Conservation (phyloP, 139 green algal genomes). For the Gonium pectorale region DNA sequence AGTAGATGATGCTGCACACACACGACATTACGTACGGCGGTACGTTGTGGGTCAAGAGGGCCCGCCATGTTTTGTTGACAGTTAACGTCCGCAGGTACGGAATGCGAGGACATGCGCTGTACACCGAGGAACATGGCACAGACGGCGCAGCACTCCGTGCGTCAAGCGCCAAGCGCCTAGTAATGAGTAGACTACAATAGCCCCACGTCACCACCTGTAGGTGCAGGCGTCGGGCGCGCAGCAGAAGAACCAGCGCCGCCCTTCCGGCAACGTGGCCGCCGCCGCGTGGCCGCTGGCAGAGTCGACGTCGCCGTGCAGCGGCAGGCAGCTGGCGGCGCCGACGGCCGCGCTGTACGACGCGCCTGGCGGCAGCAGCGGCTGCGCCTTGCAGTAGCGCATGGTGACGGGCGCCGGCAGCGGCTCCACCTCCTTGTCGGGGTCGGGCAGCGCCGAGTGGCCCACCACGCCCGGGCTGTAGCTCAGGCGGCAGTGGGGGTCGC, state of each 20-base stretch:
- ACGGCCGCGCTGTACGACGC: background rate
- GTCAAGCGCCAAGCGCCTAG: too few relatives aligned
- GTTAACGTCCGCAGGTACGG: too few relatives aligned
- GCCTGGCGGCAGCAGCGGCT: conserved; percentile 16
- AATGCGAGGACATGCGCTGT: too few relatives aligned
- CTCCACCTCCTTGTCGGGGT: conserved; percentile 4
- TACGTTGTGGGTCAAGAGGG: too few relatives aligned
- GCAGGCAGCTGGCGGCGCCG: conserved; percentile 5
- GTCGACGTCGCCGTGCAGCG: conserved; percentile 30
- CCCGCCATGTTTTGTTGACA: too few relatives aligned
- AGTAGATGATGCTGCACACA: conserved; percentile 65
- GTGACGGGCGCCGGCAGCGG: conserved; percentile 5
- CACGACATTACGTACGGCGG: too few relatives aligned
- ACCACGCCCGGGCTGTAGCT: conserved; percentile 36
- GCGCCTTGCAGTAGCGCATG: conserved; percentile 42
- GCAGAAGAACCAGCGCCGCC: conserved; percentile 53
- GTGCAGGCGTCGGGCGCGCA: conserved; percentile 63
- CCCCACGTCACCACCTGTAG: conserved; percentile 8
- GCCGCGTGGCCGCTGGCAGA: conserved; percentile 9
- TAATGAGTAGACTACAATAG: too few relatives aligned
- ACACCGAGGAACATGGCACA: too few relatives aligned
- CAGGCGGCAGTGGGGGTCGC: background rate
- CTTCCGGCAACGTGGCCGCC: background rate
- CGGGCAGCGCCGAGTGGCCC: conserved; percentile 14
- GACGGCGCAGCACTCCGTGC: too few relatives aligned